phyloP scores from a whole-genome alignment of 176 grass and related monocot genomes.

The Cenchrus purpureus region DNA sequence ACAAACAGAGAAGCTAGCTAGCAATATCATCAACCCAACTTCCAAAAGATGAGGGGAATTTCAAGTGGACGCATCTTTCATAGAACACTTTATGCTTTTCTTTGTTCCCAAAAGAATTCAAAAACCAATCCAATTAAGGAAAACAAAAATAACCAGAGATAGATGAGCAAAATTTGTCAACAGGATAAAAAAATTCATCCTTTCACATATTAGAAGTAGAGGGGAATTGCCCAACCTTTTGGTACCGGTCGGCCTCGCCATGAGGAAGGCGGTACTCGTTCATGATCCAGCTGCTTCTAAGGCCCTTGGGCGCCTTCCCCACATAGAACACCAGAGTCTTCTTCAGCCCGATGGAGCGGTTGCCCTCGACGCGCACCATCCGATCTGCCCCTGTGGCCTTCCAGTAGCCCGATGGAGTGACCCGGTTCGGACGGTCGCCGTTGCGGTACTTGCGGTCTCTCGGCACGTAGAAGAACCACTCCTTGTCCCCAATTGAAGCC shows the following conservation, averaged over 20 bases:
- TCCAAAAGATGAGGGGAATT: constrained; percentile 25
- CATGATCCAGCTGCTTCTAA: constrained; percentile 98
- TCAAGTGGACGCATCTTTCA: constrained; percentile 26
- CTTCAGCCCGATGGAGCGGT: constrained; percentile 82
- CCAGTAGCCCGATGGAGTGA: constrained; percentile 94
- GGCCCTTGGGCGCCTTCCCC: constrained; percentile 90
- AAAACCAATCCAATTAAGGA: not conserved
- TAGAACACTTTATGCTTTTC: constrained; percentile 32
- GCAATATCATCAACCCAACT: constrained; percentile 20
- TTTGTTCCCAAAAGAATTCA: not conserved
- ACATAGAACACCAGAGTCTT: constrained; percentile 99
- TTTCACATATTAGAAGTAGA: not conserved
- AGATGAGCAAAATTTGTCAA: not conserved
- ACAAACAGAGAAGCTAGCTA: constrained; percentile 12
- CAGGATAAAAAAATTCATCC: not conserved
- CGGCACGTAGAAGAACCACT: constrained; percentile 98
- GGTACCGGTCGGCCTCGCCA: constrained; percentile 65
- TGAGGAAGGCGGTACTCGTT: constrained; percentile 94
- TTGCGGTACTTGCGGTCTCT: constrained; percentile 95
- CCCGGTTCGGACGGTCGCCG: constrained; percentile 84
- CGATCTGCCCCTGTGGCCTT: constrained; percentile 80
- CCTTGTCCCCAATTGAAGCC: constrained; percentile 84
- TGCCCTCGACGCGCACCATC: constrained; percentile 67
- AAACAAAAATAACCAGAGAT: not conserved
- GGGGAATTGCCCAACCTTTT: constrained; percentile 55